Evolutionary conservation across 2,329 filamentous ascomycete genomes (phyloP).

Genomic region (Aureobasidium sp.): DNA sequence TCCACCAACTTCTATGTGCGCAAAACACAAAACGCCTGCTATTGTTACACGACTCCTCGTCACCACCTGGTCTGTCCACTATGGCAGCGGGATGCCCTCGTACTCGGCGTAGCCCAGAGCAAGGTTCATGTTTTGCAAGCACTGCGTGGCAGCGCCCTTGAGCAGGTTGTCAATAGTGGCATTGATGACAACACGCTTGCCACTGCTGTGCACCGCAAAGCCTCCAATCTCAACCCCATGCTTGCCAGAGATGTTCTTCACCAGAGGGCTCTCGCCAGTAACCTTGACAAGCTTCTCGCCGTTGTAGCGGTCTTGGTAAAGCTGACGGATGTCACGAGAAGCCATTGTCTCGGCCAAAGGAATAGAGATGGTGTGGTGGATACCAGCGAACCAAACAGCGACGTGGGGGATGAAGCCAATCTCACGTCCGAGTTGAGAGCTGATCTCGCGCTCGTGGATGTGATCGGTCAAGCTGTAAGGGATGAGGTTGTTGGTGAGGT

Average conservation of each 20-base stretch:
- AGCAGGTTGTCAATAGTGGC: constrained; percentile 88
- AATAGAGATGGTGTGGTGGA: constrained; percentile 83
- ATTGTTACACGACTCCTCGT: neutral
- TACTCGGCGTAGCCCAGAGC: constrained; percentile 83
- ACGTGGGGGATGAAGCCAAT: constrained; percentile 91
- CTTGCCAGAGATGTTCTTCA: constrained; percentile 74
- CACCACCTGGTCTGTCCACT: neutral
- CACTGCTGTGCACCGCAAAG: constrained; percentile 83
- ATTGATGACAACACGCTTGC: constrained; percentile 88
- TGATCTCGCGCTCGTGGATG: constrained; percentile 90
- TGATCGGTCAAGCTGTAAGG: constrained; percentile 89
- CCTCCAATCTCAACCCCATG: constrained; percentile 91
- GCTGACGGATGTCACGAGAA: constrained; percentile 80
- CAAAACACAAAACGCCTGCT: constrained; percentile 8
- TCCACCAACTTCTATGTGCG: neutral
- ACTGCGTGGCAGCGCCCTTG: constrained; percentile 90
- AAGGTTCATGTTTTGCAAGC: constrained; percentile 91
- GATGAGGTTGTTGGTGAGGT: constrained; percentile 79
- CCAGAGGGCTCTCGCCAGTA: constrained; percentile 73
- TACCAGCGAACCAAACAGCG: constrained; percentile 94
- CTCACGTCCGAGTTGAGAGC: constrained; percentile 60
- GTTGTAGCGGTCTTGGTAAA: constrained; percentile 94
- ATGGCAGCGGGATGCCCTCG: constrained; percentile 66
- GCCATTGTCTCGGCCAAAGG: constrained; percentile 80
- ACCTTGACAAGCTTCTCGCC: constrained; percentile 94